Conservation (phyloP, 2,329 filamentous ascomycete genomes). For the Penicillium capsulatum region DNA sequence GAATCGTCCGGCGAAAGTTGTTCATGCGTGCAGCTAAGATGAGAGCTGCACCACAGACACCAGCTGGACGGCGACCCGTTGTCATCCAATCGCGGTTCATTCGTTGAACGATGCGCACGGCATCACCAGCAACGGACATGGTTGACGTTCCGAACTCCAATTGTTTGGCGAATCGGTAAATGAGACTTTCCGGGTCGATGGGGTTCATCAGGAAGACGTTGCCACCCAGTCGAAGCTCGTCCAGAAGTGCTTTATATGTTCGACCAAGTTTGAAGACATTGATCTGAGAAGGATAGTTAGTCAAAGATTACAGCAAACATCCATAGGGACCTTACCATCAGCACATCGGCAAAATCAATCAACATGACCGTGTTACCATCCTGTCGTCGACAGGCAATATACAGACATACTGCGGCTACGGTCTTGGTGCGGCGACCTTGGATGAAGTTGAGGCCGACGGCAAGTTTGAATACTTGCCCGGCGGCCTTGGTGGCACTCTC, state of each 20-base stretch:
- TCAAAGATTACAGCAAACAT: slow-evolving; percentile 26
- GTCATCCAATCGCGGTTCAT: slow-evolving; percentile 99
- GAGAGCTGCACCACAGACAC: slow-evolving; percentile 88
- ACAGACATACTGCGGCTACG: slow-evolving; percentile 86
- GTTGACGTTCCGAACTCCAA: slow-evolving; percentile 84
- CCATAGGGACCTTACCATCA: slow-evolving; percentile 35
- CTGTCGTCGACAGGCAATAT: slow-evolving; percentile 77
- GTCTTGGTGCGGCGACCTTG: slow-evolving; percentile 80
- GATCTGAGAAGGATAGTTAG: slow-evolving; percentile 42
- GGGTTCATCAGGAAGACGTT: slow-evolving; percentile 68
- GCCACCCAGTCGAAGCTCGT: slow-evolving; percentile 49
- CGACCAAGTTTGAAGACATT: slow-evolving; percentile 91
- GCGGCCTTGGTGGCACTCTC: slow-evolving; percentile 62
- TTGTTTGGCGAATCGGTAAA: slow-evolving; percentile 83
- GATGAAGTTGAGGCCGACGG: slow-evolving; percentile 70
- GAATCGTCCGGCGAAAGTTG: slow-evolving; percentile 87
- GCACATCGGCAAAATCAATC: slow-evolving; percentile 87
- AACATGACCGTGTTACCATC: slow-evolving; percentile 82
- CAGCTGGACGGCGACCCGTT: slow-evolving; percentile 85
- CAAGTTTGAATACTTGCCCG: slow-evolving; percentile 71
- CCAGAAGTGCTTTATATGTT: slow-evolving; percentile 78
- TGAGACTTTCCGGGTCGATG: slow-evolving; percentile 82
- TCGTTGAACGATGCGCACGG: slow-evolving; percentile 77
- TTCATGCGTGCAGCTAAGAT: slow-evolving; percentile 97
- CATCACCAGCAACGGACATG: slow-evolving; percentile 80